phyloP scores from a whole-genome alignment of 2,329 filamentous ascomycete genomes.

The Scortechinia acanthostroma region DNA sequence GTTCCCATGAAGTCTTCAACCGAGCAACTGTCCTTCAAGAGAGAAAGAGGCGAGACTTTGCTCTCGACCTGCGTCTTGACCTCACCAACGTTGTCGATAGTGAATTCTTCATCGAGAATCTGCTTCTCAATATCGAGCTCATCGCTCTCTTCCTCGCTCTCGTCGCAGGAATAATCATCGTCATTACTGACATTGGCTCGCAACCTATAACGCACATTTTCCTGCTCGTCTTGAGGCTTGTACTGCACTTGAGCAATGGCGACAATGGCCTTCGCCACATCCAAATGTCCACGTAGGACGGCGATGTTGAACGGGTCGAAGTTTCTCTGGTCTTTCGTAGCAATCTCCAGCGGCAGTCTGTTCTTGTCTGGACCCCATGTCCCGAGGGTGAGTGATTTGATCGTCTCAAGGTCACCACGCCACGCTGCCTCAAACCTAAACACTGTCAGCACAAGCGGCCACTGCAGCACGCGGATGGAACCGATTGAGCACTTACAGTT shows the following conservation, averaged over 20 bases:
- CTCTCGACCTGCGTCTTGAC: slow-evolving; percentile 65
- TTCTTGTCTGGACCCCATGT: slow-evolving; percentile 45
- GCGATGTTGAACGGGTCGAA: slow-evolving; percentile 64
- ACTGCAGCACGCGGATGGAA: too few relatives aligned
- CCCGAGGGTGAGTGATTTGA: slow-evolving; percentile 57
- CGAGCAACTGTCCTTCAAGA: slow-evolving; percentile 34
- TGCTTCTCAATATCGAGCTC: slow-evolving; percentile 39
- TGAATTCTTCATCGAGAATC: slow-evolving; percentile 61
- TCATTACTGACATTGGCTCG: too few relatives aligned
- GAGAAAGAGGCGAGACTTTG: slow-evolving; percentile 38
- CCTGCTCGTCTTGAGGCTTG: slow-evolving; percentile 33
- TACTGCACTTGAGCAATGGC: slow-evolving; percentile 68
- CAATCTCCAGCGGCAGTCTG: slow-evolving; percentile 55
- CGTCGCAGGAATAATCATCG: slow-evolving; percentile 25
- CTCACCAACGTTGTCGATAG: slow-evolving; percentile 70
- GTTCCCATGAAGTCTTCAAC: slow-evolving; percentile 20
- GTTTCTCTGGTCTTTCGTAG: slow-evolving; percentile 38
- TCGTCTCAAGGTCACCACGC: slow-evolving; percentile 56
- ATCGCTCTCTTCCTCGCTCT: slow-evolving; percentile 21
- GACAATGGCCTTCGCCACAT: slow-evolving; percentile 58
- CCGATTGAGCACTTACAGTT: neutral
- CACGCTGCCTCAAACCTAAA: slow-evolving; percentile 71
- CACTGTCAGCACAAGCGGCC: neutral
- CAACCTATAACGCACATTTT: slow-evolving; percentile 40
- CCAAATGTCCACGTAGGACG: slow-evolving; percentile 55